Evolutionary conservation across 148 eudicot genomes (phyloP), one percentile per base, ranked within the genome.

Genomic region (Oxyria digyna): DNA sequence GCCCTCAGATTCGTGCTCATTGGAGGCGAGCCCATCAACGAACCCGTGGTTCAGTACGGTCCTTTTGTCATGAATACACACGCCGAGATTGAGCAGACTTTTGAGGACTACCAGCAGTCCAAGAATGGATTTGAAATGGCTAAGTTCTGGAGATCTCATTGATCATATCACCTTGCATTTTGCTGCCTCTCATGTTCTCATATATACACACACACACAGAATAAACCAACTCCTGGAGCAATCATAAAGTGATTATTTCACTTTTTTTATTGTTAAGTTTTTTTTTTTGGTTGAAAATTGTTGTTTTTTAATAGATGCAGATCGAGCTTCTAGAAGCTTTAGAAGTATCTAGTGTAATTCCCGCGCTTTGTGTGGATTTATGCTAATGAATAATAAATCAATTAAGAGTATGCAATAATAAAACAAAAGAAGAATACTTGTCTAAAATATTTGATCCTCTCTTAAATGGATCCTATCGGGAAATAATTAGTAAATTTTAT

Each of bases 61-160:
- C 99, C 99, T 13, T 94, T 94, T 84, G 99, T 94, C 73, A 94
- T 94, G 99, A 94, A 90, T 71, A 83, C 99, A 6, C 88, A 84
- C 62, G 91, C 79, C n/a, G 96, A 94, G 67, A 88, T 94, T 80
- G 82, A 88, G 46, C 74, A 86, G 83, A 75, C 99, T 37, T 81
- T 94, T 67, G 81, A 85, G 63, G 99, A 94, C 69, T 94, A 88
- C 76, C 83, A 84, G 38, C 73, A 75, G 17, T 68, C 69, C 62
- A 88, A 83, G 77, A 88, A 94, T 79, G 99, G 99, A 23, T 94
- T 94, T 76, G 99, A 94, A 67, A 78, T 69, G 81, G 97, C 99
- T 1, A 87, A 80, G 69, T 35, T 75, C 52, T 94, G 92, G 92
- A 90, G 83, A 69, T 86, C 95, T 69, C 82, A 8, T 18, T 66